Base-by-base conservation (phyloP, 2,329 filamentous ascomycete species). In the Apiospora saccharicola region DNA sequence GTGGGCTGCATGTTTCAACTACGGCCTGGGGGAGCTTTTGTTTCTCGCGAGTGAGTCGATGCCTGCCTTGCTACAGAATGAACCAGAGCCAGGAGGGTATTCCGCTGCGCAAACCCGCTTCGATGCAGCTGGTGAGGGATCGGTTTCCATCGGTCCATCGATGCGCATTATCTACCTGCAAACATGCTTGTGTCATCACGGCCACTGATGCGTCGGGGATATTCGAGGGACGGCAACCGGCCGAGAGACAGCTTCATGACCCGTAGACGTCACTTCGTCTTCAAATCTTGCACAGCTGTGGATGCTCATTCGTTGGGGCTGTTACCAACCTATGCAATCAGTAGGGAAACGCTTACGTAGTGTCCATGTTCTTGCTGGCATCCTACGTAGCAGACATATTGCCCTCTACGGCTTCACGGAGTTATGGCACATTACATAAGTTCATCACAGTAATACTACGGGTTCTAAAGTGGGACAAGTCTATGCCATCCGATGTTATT, bases 1-100 rank as follows among this genome's bases (percentile, higher is more conserved):
- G 57, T 41, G 57, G 57, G 41, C 57, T 64, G 57, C 57, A 41
- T 64, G 57, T 64, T 64, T 64, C 57, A 64, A 64, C 30, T n/a
- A 64, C 57, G 41, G n/a, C 57, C 53, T 37, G 22, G 53, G 53
- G 51, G 34, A 37, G 13, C 2, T n/a, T 24, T 41, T 64, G 57
- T 64, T 64, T 41, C 57, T 41, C 57, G 34, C 41, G 19, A 24
- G 34, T 64, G 19, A 64, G 57, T n/a, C 34, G 57, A 41, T 64
- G 30, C 26, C 34, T 13, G 57, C 30, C 53, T 34, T n/a, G 57
- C 12, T 64, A 14, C 22, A 61, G 16, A 22, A 34, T 19, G n/a
- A 41, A 47, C 19, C 16, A 41, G 34, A 64, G 13, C 57, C 13
- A 64, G 16, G 12, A 16, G 26, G 4, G 7, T 19, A 30, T 34